Percentiles rank a stretch among this genome's conserved stretches.
phyloP scores from a whole-genome alignment of 805 yeast genomes.

The Ogataea trehaloabstinens region DNA sequence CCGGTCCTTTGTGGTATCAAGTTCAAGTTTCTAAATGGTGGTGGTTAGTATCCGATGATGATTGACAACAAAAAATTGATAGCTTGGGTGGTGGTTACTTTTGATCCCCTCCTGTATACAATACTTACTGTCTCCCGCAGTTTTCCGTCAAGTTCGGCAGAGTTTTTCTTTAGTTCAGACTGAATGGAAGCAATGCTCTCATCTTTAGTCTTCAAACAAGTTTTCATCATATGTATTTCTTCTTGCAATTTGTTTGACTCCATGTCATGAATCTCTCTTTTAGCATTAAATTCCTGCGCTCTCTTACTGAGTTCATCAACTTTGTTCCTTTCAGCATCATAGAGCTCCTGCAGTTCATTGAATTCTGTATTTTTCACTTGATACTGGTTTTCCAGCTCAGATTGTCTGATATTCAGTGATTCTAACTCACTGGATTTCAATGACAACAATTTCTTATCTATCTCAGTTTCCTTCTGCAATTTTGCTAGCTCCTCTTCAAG shows the following conservation, averaged over 20 bases:
- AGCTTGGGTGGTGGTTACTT: constrained; percentile 13
- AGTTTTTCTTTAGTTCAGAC: constrained; percentile 29
- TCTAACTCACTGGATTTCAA: constrained; percentile 27
- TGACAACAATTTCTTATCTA: constrained; percentile 31
- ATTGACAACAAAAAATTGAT: not conserved
- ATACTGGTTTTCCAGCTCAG: constrained; percentile 14
- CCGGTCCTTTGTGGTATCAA: constrained; percentile 33
- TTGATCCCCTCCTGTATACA: constrained; percentile 5
- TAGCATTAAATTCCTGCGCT: constrained; percentile 19
- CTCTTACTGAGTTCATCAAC: constrained; percentile 16
- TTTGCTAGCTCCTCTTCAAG: constrained; percentile 33
- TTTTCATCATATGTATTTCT: constrained; percentile 32
- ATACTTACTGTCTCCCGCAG: constrained; percentile 30
- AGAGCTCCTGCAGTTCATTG: constrained; percentile 8
- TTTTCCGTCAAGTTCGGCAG: constrained; percentile 33
- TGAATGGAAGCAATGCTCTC: constrained; percentile 31
- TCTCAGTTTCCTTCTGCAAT: constrained; percentile 26
- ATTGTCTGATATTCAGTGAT: constrained; percentile 4
- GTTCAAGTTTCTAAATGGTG: constrained; percentile 16
- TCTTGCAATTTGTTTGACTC: constrained; percentile 18
- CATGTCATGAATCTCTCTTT: constrained; percentile 10
- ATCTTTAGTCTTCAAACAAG: constrained; percentile 33
- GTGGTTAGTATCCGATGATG: constrained; percentile 16
- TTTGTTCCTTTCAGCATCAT: constrained; percentile 13
- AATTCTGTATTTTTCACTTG: constrained; percentile 7